Percentiles rank a stretch among this genome's conserved stretches.
These are phyloP conservation scores for Paecilomyces dactylethromorphus DNA, from an alignment of 2,329 filamentous ascomycete genomes.

Conservation along the genomic window DNA sequence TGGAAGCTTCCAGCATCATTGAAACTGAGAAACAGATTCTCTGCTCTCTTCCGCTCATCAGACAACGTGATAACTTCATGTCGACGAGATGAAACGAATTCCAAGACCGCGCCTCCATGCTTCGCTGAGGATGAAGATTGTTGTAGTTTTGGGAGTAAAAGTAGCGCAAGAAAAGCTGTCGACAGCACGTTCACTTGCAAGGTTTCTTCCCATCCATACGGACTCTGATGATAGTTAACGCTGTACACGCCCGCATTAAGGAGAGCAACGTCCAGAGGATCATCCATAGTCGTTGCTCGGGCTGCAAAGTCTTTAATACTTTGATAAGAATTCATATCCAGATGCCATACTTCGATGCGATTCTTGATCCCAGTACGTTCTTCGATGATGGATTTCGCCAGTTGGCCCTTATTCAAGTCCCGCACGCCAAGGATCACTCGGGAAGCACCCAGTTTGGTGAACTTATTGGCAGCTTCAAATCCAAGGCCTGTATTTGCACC, in stretches of 20 bases:
- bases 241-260: not conserved
- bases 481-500: constrained; percentile 56
- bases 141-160: not conserved
- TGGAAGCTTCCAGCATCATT: constrained; percentile 2
- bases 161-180: not conserved
- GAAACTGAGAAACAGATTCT: not conserved
- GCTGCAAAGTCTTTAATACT: not conserved
- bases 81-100: constrained; percentile 4
- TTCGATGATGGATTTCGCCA: not conserved
- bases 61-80: constrained; percentile 1
- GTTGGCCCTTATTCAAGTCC: not conserved
- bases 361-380: not conserved
- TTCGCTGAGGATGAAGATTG: not conserved
- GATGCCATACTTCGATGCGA: not conserved
- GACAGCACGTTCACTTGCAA: constrained; percentile 3
- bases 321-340: not conserved
- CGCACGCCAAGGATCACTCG: not conserved
- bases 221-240: not conserved
- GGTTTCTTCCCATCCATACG: not conserved
- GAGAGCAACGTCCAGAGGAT: not conserved
- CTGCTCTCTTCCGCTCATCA: not conserved
- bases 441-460: not conserved
- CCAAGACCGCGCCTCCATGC: not conserved
- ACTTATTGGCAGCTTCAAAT: constrained; percentile 42
- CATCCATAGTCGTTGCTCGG: not conserved